phyloP scores from a whole-genome alignment of 371 early-diverging fungal species.

The Haplosporangium sp. region DNA sequence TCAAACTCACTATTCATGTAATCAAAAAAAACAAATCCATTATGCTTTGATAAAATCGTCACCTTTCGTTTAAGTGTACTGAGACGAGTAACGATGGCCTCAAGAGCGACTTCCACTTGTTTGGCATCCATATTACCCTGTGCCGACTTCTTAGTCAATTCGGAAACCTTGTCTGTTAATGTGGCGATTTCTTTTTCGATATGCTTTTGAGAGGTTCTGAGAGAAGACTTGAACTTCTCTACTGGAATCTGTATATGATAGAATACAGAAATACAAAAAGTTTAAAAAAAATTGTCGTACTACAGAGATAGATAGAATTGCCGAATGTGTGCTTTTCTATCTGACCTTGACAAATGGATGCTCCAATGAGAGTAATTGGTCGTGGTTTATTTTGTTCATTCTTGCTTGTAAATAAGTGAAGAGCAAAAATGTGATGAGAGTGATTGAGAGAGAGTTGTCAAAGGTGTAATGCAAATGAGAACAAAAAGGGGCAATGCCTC shows the following conservation, averaged over 20 bases:
- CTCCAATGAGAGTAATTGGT: slow-evolving; percentile 85
- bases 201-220: slow-evolving; percentile 82
- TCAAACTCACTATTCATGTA: not conserved
- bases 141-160: slow-evolving; percentile 44
- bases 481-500: too few relatives aligned
- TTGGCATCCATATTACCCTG: slow-evolving; percentile 56
- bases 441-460: not conserved
- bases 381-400: slow-evolving; percentile 83
- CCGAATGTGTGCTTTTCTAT: not conserved
- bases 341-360: slow-evolving; percentile 89
- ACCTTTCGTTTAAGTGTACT: slow-evolving; percentile 82
- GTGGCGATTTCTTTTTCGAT: slow-evolving; percentile 82
- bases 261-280: not conserved
- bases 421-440: not conserved
- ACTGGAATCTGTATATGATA: slow-evolving; percentile 78
- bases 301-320: not conserved
- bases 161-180: slow-evolving; percentile 48
- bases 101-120: slow-evolving; percentile 67
- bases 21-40: too few relatives aligned
- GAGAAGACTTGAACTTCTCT: slow-evolving; percentile 88
- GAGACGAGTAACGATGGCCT: slow-evolving; percentile 73
- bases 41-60: not conserved
- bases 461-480: not conserved
- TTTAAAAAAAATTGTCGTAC: not conserved
- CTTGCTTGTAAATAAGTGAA: not conserved